Percentiles rank a stretch among this genome's conserved stretches.
Evolutionary conservation across 176 grass and related monocot species (phyloP).

Genomic region (Thinopyrum elongatum): DNA sequence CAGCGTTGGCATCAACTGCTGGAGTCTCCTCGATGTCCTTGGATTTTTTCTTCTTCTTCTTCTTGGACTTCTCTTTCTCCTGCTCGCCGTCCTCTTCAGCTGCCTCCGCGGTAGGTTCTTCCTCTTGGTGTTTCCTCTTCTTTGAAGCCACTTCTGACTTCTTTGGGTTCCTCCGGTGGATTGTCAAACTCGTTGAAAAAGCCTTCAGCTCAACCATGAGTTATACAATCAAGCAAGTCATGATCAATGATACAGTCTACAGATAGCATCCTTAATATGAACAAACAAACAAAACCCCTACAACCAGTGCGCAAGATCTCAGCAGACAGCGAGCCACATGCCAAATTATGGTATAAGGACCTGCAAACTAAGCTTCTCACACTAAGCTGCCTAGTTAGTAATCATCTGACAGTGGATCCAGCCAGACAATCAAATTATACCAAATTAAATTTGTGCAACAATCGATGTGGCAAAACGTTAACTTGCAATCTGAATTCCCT

Average conservation of each 20-base stretch:
- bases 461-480: not conserved
- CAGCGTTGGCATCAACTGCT: conserved; percentile 2
- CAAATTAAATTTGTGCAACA: not conserved
- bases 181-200: conserved; percentile 86
- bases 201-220: conserved; percentile 83
- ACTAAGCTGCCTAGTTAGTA: not conserved
- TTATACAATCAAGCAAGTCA: no score
- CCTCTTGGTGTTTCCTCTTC: conserved; percentile 59
- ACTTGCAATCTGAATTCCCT: not conserved
- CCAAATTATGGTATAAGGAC: not conserved
- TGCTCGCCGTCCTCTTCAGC: not conserved
- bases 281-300: no score
- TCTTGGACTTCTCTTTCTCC: conserved; percentile 42
- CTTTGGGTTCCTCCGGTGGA: conserved; percentile 28
- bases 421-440: not conserved
- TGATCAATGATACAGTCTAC: no score
- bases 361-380: not conserved
- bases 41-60: conserved; percentile 34
- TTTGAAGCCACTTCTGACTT: conserved; percentile 40
- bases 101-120: not conserved
- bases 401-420: not conserved
- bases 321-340: not conserved
- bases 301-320: not conserved
- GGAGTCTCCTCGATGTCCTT: conserved; percentile 16
- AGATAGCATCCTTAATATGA: no score